These are phyloP conservation scores for Aspergillus olivimuriae DNA, from an alignment of 495 filamentous ascomycete genomes.

Conservation along the genomic window DNA sequence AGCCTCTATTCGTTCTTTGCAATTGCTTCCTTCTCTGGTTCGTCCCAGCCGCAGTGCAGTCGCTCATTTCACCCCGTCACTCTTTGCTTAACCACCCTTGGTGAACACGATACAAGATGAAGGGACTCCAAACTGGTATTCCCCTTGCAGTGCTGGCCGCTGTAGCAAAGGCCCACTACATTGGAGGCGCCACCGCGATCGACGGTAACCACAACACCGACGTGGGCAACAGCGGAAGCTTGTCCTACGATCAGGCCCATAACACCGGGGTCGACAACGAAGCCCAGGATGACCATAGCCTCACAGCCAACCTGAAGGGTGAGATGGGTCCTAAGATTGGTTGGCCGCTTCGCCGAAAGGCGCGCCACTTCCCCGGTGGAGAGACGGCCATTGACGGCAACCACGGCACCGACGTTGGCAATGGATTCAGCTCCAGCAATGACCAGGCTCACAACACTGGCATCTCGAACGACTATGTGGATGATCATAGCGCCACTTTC, in stretches of 20 bases:
- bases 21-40: too few species aligned
- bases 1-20: constrained; percentile 4
- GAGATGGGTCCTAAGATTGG: not conserved
- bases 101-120: constrained; percentile 20
- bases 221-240: not conserved
- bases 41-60: too few species aligned
- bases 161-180: constrained; percentile 29
- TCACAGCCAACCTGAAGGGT: not conserved
- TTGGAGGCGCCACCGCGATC: too few species aligned
- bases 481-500: not conserved
- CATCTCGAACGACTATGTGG: not conserved
- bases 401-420: not conserved
- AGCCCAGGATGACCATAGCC: not conserved
- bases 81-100: not conserved
- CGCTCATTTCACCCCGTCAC: constrained; percentile 4
- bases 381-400: not conserved
- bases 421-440: not conserved
- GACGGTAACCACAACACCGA: not conserved
- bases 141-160: constrained; percentile 35
- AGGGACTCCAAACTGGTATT: constrained; percentile 35
- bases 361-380: too few species aligned
- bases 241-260: not conserved
- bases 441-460: not conserved
- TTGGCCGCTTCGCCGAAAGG: not conserved
- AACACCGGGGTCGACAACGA: not conserved